Evolutionary conservation across 305 asterid genomes (phyloP).

Genomic region (Andrographis paniculata): DNA sequence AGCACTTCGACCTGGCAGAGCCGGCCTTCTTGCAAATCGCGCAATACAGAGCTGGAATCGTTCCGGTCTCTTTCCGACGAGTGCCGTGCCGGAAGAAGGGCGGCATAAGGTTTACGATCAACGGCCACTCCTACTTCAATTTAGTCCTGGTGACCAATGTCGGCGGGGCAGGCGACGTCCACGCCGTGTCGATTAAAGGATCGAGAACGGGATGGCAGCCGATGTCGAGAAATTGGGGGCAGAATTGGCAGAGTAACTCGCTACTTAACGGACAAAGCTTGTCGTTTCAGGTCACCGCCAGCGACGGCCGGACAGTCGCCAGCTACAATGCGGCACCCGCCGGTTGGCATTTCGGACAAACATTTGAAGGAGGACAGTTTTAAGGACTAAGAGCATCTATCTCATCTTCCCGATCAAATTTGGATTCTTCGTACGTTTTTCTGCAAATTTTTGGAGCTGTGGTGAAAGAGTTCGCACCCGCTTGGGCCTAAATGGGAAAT

Average conservation of each 20-base stretch:
- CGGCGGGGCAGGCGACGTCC: constrained; percentile 77
- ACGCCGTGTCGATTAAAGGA: constrained; percentile 58
- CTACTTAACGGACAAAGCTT: constrained; percentile 57
- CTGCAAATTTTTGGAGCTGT: too few species aligned
- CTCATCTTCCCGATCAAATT: too few species aligned
- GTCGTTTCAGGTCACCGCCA: constrained; percentile 59
- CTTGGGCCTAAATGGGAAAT: constrained; percentile 40
- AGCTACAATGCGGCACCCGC: constrained; percentile 48
- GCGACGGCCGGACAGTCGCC: constrained; percentile 59
- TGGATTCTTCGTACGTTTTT: too few species aligned
- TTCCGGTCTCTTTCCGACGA: constrained; percentile 59
- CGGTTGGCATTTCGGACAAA: constrained; percentile 73
- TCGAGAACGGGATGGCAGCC: constrained; percentile 65
- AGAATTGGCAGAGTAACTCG: constrained; percentile 80
- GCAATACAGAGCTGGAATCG: constrained; percentile 69
- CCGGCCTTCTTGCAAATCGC: constrained; percentile 78
- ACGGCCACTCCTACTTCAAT: constrained; percentile 81
- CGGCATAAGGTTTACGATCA: constrained; percentile 71
- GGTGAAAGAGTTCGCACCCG: constrained; percentile 69
- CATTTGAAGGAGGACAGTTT: constrained; percentile 52
- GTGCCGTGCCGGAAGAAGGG: constrained; percentile 73
- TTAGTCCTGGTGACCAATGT: constrained; percentile 68
- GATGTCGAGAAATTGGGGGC: constrained; percentile 89
- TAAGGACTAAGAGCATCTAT: too few species aligned
- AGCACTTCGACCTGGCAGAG: constrained; percentile 71